A percentile compares a stretch with the other conserved stretches of the same genome.
These are phyloP conservation scores for Circinella umbellata DNA, from an alignment of 371 early-diverging fungal species.

Conservation along the genomic window DNA sequence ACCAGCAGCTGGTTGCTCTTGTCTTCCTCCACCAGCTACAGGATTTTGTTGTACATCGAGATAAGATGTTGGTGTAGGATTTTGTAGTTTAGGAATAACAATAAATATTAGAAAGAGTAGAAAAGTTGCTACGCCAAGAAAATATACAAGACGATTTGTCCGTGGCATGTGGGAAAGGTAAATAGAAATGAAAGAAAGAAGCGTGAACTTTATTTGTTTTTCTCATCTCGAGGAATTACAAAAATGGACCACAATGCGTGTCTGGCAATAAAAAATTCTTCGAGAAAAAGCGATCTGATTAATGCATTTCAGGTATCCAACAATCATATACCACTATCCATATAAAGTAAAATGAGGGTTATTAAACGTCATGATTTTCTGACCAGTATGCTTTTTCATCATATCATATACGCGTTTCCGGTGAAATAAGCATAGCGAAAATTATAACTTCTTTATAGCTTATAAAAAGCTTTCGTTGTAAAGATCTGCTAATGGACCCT, in stretches of 20 bases:
- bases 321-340: no score
- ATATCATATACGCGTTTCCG: no score
- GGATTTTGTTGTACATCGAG: constrained; percentile 2
- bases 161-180: constrained; percentile 11
- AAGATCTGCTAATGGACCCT: no score
- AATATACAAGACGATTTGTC: constrained; percentile 14
- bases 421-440: no score
- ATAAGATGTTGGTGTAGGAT: constrained; percentile 4
- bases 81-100: neutral
- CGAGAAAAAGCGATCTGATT: no score
- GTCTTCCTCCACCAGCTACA: neutral
- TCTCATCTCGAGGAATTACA: neutral
- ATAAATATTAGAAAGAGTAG: constrained; percentile 6
- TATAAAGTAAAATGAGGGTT: no score
- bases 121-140: constrained; percentile 4
- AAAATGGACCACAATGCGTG: neutral
- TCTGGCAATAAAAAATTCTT: neutral
- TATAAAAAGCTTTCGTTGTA: no score
- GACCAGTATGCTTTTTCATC: no score
- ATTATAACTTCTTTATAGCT: no score
- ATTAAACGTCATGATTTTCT: no score
- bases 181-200: constrained; percentile 7
- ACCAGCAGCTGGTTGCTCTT: neutral
- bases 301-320: no score
- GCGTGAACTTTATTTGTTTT: neutral